A percentile compares a stretch with the other conserved stretches of the same genome.
Conservation (phyloP, 805 yeast genomes). For the Peterozyma toletana region DNA sequence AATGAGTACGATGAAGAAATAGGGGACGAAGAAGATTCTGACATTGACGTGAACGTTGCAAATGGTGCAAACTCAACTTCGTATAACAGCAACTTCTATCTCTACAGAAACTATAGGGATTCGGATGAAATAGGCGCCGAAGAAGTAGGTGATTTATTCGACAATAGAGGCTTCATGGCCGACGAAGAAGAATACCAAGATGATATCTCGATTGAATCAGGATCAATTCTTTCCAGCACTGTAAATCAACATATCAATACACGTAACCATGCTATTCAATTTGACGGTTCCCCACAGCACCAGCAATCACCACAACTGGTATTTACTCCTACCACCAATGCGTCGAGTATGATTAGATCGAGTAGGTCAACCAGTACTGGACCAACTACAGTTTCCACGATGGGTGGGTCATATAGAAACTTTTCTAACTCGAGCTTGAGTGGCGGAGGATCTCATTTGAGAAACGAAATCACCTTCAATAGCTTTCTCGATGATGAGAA, state of each 20-base stretch:
- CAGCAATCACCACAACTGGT: too few relatives aligned
- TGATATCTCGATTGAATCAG: conserved; percentile 21
- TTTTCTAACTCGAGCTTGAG: neutral
- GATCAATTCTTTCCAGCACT: neutral
- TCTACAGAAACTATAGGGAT: conserved; percentile 5
- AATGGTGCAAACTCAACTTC: conserved; percentile 8
- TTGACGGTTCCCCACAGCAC: too few relatives aligned
- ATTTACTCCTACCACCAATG: neutral
- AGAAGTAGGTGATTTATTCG: neutral
- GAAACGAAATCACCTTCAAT: conserved; percentile 7
- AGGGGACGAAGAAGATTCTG: conserved; percentile 21
- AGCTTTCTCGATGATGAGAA: conserved; percentile 3
- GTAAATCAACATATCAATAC: neutral
- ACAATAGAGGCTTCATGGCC: conserved; percentile 24
- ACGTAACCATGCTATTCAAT: neutral
- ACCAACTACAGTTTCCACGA: neutral
- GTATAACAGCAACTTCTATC: conserved; percentile 6
- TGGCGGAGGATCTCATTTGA: neutral
- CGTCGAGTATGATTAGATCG: neutral
- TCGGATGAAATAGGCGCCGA: neutral
- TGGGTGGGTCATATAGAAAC: neutral
- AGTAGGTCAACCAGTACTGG: neutral
- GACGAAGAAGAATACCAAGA: conserved; percentile 28
- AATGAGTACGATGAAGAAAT: conserved; percentile 29
- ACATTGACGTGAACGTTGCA: conserved; percentile 16